phyloP scores from a whole-genome alignment of 768 basidiomycete species.

The Pleurotus giganteus region DNA sequence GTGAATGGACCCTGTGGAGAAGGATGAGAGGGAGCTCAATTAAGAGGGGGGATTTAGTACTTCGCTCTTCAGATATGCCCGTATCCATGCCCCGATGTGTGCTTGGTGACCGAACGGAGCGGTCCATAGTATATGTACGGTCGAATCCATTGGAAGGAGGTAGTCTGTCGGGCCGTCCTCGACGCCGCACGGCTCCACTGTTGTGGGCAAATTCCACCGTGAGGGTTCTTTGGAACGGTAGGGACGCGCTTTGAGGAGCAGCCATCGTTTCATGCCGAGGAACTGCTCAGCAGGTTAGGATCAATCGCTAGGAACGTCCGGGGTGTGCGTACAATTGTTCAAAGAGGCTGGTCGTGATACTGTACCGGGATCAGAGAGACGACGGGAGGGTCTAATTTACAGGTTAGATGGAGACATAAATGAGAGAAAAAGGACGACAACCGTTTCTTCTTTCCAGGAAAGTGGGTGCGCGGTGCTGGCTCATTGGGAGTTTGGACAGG shows the following conservation, averaged over 20 bases:
- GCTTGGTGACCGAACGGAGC: constrained; percentile 4
- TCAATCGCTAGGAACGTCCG: background rate
- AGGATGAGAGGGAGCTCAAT: background rate
- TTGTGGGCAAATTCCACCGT: constrained; percentile 53
- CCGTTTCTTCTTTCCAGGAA: background rate
- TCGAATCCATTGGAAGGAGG: constrained; percentile 10
- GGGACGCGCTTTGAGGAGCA: background rate
- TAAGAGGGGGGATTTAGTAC: constrained; percentile 5
- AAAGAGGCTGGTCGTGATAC: constrained; percentile 33
- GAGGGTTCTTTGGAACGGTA: constrained; percentile 29
- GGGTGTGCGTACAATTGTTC: constrained; percentile 25
- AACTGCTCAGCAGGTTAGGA: background rate
- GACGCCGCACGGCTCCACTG: constrained; percentile 19
- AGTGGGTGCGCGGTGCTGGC: background rate
- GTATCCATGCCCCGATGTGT: constrained; percentile 7
- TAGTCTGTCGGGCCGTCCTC: constrained; percentile 18
- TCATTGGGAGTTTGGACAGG: background rate
- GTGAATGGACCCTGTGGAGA: constrained; percentile 19
- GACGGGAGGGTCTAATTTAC: constrained; percentile 22
- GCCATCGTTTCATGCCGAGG: constrained; percentile 6
- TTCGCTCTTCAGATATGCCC: constrained; percentile 15
- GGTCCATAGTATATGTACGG: background rate
- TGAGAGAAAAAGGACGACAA: no score
- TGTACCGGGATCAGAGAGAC: constrained; percentile 35
- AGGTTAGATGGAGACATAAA: constrained; percentile 6